These are phyloP conservation scores for Vigna hirtella DNA, from an alignment of 306 rosid genomes.

Conservation along the genomic window DNA sequence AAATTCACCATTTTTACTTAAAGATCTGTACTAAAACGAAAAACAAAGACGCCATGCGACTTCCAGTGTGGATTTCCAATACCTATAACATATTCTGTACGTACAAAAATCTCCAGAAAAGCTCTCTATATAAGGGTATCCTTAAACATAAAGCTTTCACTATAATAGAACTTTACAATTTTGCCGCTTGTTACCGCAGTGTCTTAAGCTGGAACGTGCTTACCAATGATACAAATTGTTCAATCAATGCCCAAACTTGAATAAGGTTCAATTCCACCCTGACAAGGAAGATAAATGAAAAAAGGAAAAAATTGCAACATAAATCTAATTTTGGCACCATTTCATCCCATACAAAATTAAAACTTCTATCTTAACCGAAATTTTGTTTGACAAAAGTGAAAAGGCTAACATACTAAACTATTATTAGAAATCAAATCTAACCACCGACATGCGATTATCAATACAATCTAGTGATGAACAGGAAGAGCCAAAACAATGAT, in stretches of 20 bases:
- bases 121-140: slow-evolving; percentile 29
- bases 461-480: slow-evolving; percentile 15
- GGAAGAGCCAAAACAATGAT: slow-evolving; percentile 20
- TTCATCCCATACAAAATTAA: slow-evolving; percentile 10
- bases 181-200: slow-evolving; percentile 40
- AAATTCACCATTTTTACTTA: slow-evolving; percentile 35
- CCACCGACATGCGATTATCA: slow-evolving; percentile 26
- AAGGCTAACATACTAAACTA: background rate
- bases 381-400: background rate
- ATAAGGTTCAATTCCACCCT: slow-evolving; percentile 67
- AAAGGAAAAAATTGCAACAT: slow-evolving; percentile 39
- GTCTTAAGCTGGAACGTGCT: slow-evolving; percentile 50
- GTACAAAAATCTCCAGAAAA: slow-evolving; percentile 33
- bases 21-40: slow-evolving; percentile 17
- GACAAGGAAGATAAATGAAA: slow-evolving; percentile 36
- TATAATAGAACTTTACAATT: slow-evolving; percentile 29
- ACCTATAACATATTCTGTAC: background rate
- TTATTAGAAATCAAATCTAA: background rate
- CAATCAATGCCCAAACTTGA: slow-evolving; percentile 72
- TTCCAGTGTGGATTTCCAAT: slow-evolving; percentile 33
- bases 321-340: slow-evolving; percentile 38
- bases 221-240: slow-evolving; percentile 53
- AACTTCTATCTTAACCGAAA: background rate
- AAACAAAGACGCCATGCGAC: background rate
- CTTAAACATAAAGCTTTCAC: slow-evolving; percentile 25